Conservation (phyloP, 2,329 filamentous ascomycete species). For the Colletotrichum nymphaeae region DNA sequence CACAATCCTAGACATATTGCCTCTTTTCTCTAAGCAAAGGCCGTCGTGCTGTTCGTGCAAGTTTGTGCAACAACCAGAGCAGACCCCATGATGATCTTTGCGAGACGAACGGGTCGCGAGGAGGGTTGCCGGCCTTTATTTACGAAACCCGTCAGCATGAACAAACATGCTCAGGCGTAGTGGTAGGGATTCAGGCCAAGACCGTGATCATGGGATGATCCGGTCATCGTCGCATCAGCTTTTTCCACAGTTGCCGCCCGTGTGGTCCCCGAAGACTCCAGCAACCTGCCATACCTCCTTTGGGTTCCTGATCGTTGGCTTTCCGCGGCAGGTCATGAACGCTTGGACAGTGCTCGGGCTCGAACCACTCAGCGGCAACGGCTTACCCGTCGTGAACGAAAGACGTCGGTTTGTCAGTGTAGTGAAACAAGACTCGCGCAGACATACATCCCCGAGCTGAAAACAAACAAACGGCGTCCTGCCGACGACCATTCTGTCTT, state of each 20-base stretch:
- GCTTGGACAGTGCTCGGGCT: slow-evolving; percentile 28
- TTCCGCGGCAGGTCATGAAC: background rate
- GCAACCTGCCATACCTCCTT: background rate
- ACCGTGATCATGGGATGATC: background rate
- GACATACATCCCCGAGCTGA: slow-evolving; percentile 1
- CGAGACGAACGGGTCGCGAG: background rate
- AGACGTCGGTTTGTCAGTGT: background rate
- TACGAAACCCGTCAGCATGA: background rate
- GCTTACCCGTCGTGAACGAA: background rate
- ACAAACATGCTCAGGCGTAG: background rate
- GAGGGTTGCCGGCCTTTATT: background rate
- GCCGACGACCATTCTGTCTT: background rate
- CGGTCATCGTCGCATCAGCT: background rate
- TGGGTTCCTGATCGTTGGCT: background rate
- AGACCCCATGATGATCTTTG: background rate
- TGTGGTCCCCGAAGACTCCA: background rate
- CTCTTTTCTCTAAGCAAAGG: background rate
- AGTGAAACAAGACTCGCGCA: background rate
- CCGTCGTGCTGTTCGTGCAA: background rate
- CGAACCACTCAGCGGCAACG: background rate
- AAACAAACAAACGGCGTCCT: background rate
- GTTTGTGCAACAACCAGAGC: background rate
- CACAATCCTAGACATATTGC: too few species aligned
- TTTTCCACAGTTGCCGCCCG: background rate
- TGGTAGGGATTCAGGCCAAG: background rate